phyloP scores from a whole-genome alignment of 495 filamentous ascomycete species.

The Trichocladium antarcticum region DNA sequence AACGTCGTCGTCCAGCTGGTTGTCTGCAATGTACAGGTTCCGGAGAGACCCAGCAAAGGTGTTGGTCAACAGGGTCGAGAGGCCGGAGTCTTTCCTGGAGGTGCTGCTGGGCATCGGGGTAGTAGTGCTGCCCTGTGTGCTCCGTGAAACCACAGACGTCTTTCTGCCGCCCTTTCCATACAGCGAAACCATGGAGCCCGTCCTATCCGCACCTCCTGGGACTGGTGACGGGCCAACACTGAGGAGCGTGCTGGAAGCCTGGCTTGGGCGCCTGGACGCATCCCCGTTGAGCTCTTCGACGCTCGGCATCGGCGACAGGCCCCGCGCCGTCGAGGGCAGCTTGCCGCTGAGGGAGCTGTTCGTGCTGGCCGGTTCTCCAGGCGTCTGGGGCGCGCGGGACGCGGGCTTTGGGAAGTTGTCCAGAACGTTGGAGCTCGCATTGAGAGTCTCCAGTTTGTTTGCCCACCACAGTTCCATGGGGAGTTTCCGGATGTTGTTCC shows the following conservation, averaged over 20 bases:
- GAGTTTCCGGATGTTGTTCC: conserved; percentile 80
- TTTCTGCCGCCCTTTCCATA: conserved; percentile 68
- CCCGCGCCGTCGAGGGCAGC: conserved; percentile 39
- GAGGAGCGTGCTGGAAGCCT: conserved; percentile 63
- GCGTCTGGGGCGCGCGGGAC: conserved; percentile 47
- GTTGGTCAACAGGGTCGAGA: conserved; percentile 56
- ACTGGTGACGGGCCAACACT: conserved; percentile 63
- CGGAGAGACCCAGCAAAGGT: conserved; percentile 80
- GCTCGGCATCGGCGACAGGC: conserved; percentile 48
- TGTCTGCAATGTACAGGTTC: conserved; percentile 84
- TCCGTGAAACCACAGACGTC: conserved; percentile 68
- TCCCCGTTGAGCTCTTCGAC: conserved; percentile 66
- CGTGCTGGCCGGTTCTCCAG: conserved; percentile 32
- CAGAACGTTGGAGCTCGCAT: conserved; percentile 88
- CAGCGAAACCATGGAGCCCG: conserved; percentile 70
- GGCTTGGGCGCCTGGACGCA: conserved; percentile 73
- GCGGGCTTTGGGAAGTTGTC: conserved; percentile 79
- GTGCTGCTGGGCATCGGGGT: conserved; percentile 40
- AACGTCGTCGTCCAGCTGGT: conserved; percentile 82
- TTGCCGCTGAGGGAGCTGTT: conserved; percentile 32
- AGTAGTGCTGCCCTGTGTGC: conserved; percentile 30
- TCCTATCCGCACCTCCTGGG: conserved; percentile 48
- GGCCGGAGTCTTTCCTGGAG: conserved; percentile 74
- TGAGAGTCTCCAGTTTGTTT: conserved; percentile 75
- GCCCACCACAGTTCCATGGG: conserved; percentile 92